Base-by-base conservation (phyloP, 148 eudicot genomes). In the Chenopodium quinoa region DNA sequence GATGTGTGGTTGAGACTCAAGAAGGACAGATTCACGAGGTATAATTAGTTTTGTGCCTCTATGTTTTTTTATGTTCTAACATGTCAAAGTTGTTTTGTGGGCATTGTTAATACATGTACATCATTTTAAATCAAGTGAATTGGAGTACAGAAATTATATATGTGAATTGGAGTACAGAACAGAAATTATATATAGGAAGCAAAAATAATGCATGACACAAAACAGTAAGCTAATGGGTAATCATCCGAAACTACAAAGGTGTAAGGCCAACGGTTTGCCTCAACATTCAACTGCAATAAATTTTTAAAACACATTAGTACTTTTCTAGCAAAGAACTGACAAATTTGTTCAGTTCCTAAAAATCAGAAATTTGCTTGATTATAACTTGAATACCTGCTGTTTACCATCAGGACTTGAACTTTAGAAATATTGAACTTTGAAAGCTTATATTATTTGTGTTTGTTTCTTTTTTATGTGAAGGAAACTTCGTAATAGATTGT, bases 241-340 rank as follows among this genome's bases (percentile, higher is more conserved):
- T 93, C 95, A 2, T 78, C 80, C 2, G 97, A 94, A 20, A 83
- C 84, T 48, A 88, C 89, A 78, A 94, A 94, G 81, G 79, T 85
- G 40, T 90, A 91, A 3, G 97, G 98, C 97, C 98, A 94, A 17
- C 32, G 82, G 69, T 82, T 56, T 10, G 85, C 89, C 88, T 94
- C 95, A 47, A 76, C 76, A 9, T 48, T 48, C 86, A 87, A 70
- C 98, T 94, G 83, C 52, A 82, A 54, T 60, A 4, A 20, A 60
- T 20, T 19, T 60, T 73, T 54, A 1, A 54, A 54, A 54, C 60
- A 47, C 14, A 54, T 54, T 54, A 54, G 20, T 54, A 12, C 60
- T 32, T 32, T 0, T 13, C 0, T 27, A 27, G 29, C 29, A 27
- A 27, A 27, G 29, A 27, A 27, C 29, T 73, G 4, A 40, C 14